Base-by-base conservation (phyloP, 768 basidiomycete species). In the Trametes elegans region DNA sequence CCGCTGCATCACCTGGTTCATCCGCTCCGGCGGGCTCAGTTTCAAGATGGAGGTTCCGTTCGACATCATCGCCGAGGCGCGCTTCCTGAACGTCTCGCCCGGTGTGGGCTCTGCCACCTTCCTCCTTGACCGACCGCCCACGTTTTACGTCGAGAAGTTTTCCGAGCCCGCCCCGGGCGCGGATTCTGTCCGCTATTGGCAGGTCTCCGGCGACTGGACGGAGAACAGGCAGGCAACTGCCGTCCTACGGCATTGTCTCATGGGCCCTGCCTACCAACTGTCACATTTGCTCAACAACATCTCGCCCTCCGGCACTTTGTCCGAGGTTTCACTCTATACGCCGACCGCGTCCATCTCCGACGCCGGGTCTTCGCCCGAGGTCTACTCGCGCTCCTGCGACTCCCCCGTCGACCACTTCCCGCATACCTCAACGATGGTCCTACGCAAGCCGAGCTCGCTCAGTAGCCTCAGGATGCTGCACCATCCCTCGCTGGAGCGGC, bases 31-130 rank as follows among this genome's bases (percentile, higher is more conserved):
- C 0, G 88, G 87, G 19, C 79, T 79, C 58, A 81, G 87, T 18
- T 92, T 91, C 77, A 92, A 92, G 70, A 93, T 93, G 87, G 87
- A 89, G 57, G 77, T 92, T 16, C 81, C 88, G 5, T 90, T 87
- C 70, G 75, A 81, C 52, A 76, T 70, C 55, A 84, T 92, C 57
- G 60, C 76, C 18, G 74, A 83, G 27, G 78, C 82, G 5, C 77
- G 80, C 47, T 84, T 88, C 68, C 71, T 75, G 23, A 76, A 81
- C 51, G 69, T 76, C 27, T 71, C 79, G 16, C 79, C 82, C 11
- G 82, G 80, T 27, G 74, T 78, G 7, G 87, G 79, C 28, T 72
- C 80, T 7, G 85, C 83, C 7, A 76, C 83, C 1, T 83, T 92
- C 65, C 63, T 75, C n/a, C 78, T 92, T 29, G 81, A 85, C 21